Conservation (phyloP, 768 basidiomycete species). For the Tulasnella sp. region DNA sequence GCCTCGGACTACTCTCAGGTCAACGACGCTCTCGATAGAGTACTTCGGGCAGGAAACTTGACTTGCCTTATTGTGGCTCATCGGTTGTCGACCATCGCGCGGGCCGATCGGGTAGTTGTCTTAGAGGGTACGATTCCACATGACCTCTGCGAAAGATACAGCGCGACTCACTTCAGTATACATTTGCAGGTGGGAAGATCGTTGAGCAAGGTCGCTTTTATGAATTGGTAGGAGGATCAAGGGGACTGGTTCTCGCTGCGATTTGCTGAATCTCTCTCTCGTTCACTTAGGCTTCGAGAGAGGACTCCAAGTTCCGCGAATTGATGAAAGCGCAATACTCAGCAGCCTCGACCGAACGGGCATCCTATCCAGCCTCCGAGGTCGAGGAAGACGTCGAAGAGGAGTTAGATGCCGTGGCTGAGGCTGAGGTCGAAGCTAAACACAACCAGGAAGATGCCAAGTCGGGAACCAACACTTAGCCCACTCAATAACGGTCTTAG, state of each 20-base stretch:
- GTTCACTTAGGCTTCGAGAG: constrained; percentile 43
- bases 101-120: constrained; percentile 83
- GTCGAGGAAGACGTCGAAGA: background rate
- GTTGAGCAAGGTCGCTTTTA: constrained; percentile 74
- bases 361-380: background rate
- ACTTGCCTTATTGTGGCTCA: constrained; percentile 88
- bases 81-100: constrained; percentile 76
- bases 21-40: constrained; percentile 84
- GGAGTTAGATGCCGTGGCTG: background rate
- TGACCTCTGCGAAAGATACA: no score
- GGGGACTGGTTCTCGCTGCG: background rate
- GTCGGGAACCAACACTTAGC: background rate
- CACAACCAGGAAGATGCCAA: background rate
- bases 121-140: constrained; percentile 52
- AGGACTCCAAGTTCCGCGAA: constrained; percentile 67
- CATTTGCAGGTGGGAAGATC: constrained; percentile 51
- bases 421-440: background rate
- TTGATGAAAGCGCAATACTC: constrained; percentile 85
- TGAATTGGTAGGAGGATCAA: constrained; percentile 57
- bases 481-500: no score
- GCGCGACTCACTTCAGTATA: no score
- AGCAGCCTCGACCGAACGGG: constrained; percentile 27
- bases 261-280: background rate
- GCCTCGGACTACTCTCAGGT: constrained; percentile 36
- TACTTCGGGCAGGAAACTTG: constrained; percentile 63